These are phyloP conservation scores for Verticillium nubilum DNA, from an alignment of 2,329 filamentous ascomycete genomes.

Conservation along the genomic window DNA sequence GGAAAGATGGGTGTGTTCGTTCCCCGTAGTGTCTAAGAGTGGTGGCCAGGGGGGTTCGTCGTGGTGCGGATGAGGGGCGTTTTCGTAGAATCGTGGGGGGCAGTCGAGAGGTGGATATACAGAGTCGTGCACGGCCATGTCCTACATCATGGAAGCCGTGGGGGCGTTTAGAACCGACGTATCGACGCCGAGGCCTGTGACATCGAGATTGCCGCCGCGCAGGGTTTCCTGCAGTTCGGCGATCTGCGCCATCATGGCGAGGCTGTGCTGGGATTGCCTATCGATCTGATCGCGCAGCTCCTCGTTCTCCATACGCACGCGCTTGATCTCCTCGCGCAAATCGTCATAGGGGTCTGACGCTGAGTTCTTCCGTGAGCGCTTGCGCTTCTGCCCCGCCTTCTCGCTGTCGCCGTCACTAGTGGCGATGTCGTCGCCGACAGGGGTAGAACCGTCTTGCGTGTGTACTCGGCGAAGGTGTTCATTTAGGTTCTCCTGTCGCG, in stretches of 20 bases:
- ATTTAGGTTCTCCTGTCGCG: constrained; percentile 86
- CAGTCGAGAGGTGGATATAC: neutral
- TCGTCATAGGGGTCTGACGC: constrained; percentile 36
- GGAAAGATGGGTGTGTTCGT: neutral
- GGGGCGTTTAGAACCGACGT: constrained; percentile 24
- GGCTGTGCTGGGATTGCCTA: constrained; percentile 39
- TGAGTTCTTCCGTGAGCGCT: constrained; percentile 44
- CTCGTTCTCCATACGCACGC: constrained; percentile 59
- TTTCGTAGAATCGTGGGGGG: constrained; percentile 1
- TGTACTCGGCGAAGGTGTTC: constrained; percentile 93
- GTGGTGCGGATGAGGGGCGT: neutral
- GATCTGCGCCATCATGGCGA: constrained; percentile 44
- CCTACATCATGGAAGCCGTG: constrained; percentile 35
- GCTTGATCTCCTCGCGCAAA: constrained; percentile 61
- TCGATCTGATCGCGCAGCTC: constrained; percentile 48
- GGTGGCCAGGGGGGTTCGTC: neutral
- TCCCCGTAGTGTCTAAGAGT: neutral
- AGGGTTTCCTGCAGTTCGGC: constrained; percentile 38
- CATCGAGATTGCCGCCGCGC: constrained; percentile 17
- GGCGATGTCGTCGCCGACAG: constrained; percentile 27
- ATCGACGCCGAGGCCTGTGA: constrained; percentile 22
- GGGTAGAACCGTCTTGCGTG: constrained; percentile 41
- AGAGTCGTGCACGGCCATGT: constrained; percentile 1
- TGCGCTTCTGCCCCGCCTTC: constrained; percentile 17
- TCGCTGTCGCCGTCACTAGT: constrained; percentile 39